phyloP scores from a whole-genome alignment of 148 eudicot species.

The Rhododendron ovatum region DNA sequence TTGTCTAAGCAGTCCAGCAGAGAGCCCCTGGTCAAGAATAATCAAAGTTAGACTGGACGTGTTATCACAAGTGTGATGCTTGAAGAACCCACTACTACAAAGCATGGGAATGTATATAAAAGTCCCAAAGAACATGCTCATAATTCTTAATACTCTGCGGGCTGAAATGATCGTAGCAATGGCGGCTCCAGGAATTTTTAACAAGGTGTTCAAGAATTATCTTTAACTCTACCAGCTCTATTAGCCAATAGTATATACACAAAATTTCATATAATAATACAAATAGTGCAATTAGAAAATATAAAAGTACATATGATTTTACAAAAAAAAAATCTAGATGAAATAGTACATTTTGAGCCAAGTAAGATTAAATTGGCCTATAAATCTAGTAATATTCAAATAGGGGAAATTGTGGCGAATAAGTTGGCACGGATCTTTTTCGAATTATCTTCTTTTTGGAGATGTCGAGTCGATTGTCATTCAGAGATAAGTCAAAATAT shows the following conservation, averaged over 20 bases:
- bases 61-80: neutral
- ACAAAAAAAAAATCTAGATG: neutral
- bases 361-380: neutral
- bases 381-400: neutral
- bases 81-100: neutral
- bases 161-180: neutral
- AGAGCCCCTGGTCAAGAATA: conserved; percentile 50
- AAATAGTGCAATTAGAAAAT: no score
- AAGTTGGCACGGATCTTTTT: no score
- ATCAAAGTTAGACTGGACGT: neutral
- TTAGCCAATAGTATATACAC: no score
- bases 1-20: conserved; percentile 94
- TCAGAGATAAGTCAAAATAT: no score
- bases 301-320: neutral
- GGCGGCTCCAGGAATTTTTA: no score
- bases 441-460: no score
- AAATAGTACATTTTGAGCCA: neutral
- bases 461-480: no score
- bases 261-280: no score
- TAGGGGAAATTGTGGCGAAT: no score
- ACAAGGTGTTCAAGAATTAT: no score
- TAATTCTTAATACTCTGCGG: neutral
- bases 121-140: neutral
- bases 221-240: no score
- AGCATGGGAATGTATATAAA: neutral